phyloP scores from a whole-genome alignment of 176 grass and related monocot genomes.

The Lolium rigidum region DNA sequence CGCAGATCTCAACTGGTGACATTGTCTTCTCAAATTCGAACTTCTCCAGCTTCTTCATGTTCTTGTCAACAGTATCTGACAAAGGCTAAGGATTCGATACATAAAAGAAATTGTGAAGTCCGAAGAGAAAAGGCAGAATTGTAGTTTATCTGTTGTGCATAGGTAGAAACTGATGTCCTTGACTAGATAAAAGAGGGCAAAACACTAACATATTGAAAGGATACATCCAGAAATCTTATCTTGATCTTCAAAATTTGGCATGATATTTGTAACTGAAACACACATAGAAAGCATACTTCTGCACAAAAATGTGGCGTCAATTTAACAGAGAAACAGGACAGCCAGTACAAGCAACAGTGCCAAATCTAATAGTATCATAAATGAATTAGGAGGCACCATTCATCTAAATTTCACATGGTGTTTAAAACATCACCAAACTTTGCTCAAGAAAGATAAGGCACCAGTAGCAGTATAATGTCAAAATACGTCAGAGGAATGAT shows the following conservation, averaged over 20 bases:
- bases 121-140: background rate
- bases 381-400: background rate
- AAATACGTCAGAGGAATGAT: background rate
- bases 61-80: conserved; percentile 68
- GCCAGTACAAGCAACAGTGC: conserved; percentile 7
- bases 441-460: background rate
- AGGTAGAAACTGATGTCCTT: conserved; percentile 17
- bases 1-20: conserved; percentile 50
- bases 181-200: background rate
- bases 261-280: conserved; percentile 66
- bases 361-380: background rate
- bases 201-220: conserved; percentile 50
- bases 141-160: too few species aligned
- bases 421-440: conserved; percentile 2
- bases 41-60: conserved; percentile 55
- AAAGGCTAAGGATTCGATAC: conserved; percentile 48
- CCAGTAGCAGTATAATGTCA: background rate
- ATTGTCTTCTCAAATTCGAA: conserved; percentile 60
- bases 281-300: conserved; percentile 80
- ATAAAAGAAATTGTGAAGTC: conserved; percentile 21
- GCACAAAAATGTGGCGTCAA: conserved; percentile 37
- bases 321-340: conserved; percentile 32
- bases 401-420: conserved; percentile 5
- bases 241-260: conserved; percentile 67
- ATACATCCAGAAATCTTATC: conserved; percentile 87